Evolutionary conservation across 192 early-diverging fungal species (phyloP).

Genomic region (Rhizoclosmatium sp.): DNA sequence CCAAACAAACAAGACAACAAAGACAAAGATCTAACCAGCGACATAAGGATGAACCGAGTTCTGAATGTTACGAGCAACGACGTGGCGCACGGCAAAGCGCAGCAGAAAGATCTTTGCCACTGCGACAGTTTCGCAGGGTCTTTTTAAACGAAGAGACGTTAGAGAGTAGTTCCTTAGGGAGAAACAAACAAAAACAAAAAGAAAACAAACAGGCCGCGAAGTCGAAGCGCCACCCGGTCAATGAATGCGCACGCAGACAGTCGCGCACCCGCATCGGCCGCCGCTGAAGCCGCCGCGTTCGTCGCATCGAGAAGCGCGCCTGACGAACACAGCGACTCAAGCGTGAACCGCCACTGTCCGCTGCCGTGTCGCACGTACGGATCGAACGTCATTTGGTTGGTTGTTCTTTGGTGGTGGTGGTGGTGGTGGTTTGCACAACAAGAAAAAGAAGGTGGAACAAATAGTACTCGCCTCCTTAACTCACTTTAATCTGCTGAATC

Average conservation of each 20-base stretch:
- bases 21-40: slow-evolving; percentile 1
- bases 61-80: neutral
- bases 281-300: neutral
- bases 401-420: neutral
- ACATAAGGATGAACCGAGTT: slow-evolving; percentile 26
- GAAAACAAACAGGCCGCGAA: slow-evolving; percentile 19
- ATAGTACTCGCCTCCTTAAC: too few species aligned
- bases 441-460: too few species aligned
- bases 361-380: neutral
- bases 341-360: slow-evolving; percentile 4
- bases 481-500: too few species aligned
- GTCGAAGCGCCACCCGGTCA: slow-evolving; percentile 13
- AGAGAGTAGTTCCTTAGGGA: neutral
- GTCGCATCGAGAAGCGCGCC: neutral
- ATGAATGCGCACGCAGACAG: slow-evolving; percentile 20
- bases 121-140: slow-evolving; percentile 23
- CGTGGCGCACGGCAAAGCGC: slow-evolving; percentile 15
- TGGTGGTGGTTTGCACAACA: too few species aligned
- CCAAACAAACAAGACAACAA: neutral
- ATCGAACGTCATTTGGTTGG: neutral
- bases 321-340: neutral
- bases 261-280: neutral
- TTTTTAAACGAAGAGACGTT: neutral
- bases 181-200: neutral
- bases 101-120: slow-evolving; percentile 28